These are phyloP conservation scores for Fomitopsis serialis DNA, from an alignment of 768 basidiomycete genomes.

Conservation along the genomic window DNA sequence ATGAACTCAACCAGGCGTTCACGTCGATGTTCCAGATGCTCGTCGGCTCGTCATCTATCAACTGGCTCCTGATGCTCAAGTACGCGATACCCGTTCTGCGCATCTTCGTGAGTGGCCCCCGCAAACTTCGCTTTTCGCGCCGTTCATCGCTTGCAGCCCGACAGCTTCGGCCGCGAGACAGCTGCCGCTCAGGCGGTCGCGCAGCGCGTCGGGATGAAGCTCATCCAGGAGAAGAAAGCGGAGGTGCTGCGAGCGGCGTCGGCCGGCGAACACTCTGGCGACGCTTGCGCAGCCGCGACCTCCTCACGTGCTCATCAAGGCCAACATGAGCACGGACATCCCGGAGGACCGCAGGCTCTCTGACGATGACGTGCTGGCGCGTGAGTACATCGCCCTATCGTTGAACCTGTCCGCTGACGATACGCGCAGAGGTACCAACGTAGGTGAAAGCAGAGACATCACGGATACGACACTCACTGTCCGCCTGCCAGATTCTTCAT, in stretches of 20 bases:
- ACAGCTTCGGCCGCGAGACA: background rate
- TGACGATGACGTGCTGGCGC: slow-evolving; percentile 40
- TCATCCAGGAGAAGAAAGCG: slow-evolving; percentile 27
- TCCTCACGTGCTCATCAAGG: slow-evolving; percentile 56
- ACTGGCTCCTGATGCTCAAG: slow-evolving; percentile 5
- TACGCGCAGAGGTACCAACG: slow-evolving; percentile 12
- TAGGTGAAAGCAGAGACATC: background rate
- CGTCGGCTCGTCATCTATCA: background rate
- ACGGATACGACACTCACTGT: background rate
- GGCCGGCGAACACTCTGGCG: slow-evolving; percentile 21
- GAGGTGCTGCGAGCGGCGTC: slow-evolving; percentile 20
- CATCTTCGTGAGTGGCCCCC: slow-evolving; percentile 8
- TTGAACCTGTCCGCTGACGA: background rate
- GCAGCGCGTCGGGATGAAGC: slow-evolving; percentile 20
- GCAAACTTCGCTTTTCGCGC: background rate
- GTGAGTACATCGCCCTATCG: slow-evolving; percentile 26
- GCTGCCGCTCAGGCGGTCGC: slow-evolving; percentile 10
- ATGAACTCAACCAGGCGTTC: slow-evolving; percentile 28
- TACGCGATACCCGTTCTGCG: slow-evolving; percentile 16
- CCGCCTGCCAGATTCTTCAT: slow-evolving; percentile 13
- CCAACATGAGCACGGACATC: slow-evolving; percentile 59
- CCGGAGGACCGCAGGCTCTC: slow-evolving; percentile 48
- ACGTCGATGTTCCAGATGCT: slow-evolving; percentile 12
- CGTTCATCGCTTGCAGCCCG: background rate
- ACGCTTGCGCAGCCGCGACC: slow-evolving; percentile 40